phyloP scores from a whole-genome alignment of 2,329 filamentous ascomycete genomes.

The Colletotrichum godetiae region DNA sequence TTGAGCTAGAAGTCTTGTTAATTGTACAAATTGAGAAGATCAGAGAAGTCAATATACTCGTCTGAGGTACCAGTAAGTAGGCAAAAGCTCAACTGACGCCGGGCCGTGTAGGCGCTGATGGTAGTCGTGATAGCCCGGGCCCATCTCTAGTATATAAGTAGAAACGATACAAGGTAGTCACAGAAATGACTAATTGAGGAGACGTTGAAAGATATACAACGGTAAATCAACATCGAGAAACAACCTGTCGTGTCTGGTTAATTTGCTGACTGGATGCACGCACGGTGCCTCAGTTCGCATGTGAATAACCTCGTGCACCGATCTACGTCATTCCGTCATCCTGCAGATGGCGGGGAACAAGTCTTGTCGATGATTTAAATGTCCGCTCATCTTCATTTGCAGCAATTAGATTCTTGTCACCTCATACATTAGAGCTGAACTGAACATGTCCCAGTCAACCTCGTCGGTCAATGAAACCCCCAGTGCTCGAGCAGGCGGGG shows the following conservation, averaged over 20 bases:
- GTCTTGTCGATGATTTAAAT: background rate
- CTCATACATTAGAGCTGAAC: background rate
- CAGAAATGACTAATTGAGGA: too few species aligned
- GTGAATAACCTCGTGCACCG: conserved; percentile 4
- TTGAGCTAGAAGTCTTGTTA: background rate
- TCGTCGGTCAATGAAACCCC: background rate
- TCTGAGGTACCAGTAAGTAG: too few species aligned
- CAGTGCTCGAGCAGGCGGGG: background rate
- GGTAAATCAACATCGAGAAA: too few species aligned
- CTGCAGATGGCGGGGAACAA: background rate
- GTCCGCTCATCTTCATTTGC: background rate
- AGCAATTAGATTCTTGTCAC: background rate
- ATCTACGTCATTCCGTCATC: conserved; percentile 17
- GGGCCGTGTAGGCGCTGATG: too few species aligned
- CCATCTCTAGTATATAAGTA: too few species aligned
- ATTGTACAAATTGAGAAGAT: too few species aligned
- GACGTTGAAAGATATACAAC: too few species aligned
- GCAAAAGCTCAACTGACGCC: too few species aligned
- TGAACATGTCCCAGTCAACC: background rate
- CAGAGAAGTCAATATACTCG: too few species aligned
- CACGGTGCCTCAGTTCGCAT: background rate
- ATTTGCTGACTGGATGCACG: background rate
- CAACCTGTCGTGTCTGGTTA: too few species aligned
- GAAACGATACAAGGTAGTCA: too few species aligned
- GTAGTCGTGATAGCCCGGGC: too few species aligned